These are phyloP conservation scores for Nicotiana benthamiana DNA, from an alignment of 257 asterid genomes.

Conservation along the genomic window DNA sequence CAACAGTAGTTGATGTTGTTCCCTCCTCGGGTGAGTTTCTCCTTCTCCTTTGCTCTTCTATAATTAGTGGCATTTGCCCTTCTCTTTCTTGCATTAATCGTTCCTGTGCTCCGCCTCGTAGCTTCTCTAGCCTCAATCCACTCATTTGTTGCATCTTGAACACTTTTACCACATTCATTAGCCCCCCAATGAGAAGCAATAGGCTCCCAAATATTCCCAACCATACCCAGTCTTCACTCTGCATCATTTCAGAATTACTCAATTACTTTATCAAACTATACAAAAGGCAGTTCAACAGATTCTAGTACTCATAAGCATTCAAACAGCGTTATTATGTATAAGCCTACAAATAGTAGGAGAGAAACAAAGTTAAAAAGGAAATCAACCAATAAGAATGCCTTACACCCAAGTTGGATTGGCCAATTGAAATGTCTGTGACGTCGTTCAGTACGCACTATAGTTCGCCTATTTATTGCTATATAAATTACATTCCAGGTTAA, in stretches of 20 bases:
- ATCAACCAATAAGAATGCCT: neutral
- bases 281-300: neutral
- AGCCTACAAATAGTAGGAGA: neutral
- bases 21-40: slow-evolving; percentile 14
- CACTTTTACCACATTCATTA: slow-evolving; percentile 67
- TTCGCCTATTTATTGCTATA: neutral
- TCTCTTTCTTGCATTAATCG: slow-evolving; percentile 39
- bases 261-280: neutral
- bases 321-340: neutral
- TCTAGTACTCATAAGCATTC: neutral
- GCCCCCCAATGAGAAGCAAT: slow-evolving; percentile 54
- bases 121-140: slow-evolving; percentile 62
- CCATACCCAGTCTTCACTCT: slow-evolving; percentile 69
- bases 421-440: neutral
- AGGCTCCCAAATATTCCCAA: slow-evolving; percentile 55
- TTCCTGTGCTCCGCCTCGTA: slow-evolving; percentile 82
- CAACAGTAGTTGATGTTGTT: neutral
- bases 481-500: slow-evolving; percentile 12
- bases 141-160: slow-evolving; percentile 66
- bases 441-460: neutral
- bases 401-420: neutral
- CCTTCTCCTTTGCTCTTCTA: slow-evolving; percentile 24
- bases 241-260: slow-evolving; percentile 6
- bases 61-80: slow-evolving; percentile 44
- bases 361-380: neutral